A percentile compares a stretch with the other conserved stretches of the same genome.
Evolutionary conservation across 352 stramenopile species (phyloP).

Genomic region (Phytophthora fragariae): DNA sequence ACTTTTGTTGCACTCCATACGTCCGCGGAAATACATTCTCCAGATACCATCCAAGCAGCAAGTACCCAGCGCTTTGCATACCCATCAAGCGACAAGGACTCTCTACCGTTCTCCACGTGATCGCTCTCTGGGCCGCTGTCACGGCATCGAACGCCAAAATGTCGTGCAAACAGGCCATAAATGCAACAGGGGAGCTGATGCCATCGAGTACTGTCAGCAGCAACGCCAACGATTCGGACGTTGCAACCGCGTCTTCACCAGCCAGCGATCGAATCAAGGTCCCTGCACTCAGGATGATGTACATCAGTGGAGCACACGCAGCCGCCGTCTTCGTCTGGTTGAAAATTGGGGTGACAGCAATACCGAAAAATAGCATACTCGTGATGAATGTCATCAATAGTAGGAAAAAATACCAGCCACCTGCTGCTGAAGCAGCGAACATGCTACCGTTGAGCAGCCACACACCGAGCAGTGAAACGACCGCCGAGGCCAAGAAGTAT

Average conservation of each 20-base stretch:
- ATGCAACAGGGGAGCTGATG: slow-evolving; percentile 74
- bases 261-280: slow-evolving; percentile 62
- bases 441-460: slow-evolving; percentile 67
- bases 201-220: slow-evolving; percentile 50
- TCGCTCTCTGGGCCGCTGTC: slow-evolving; percentile 40
- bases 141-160: slow-evolving; percentile 63
- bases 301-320: slow-evolving; percentile 68
- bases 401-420: slow-evolving; percentile 62
- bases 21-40: slow-evolving; percentile 93
- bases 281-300: slow-evolving; percentile 62
- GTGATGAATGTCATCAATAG: slow-evolving; percentile 65
- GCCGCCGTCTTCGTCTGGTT: slow-evolving; percentile 74
- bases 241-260: slow-evolving; percentile 56
- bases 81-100: slow-evolving; percentile 71
- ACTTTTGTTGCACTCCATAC: slow-evolving; percentile 91
- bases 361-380: slow-evolving; percentile 74
- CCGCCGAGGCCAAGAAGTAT: slow-evolving; percentile 73
- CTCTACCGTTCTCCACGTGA: slow-evolving; percentile 59
- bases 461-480: slow-evolving; percentile 59
- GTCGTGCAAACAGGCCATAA: slow-evolving; percentile 66
- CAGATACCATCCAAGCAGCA: slow-evolving; percentile 94
- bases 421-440: slow-evolving; percentile 58
- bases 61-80: slow-evolving; percentile 86
- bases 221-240: slow-evolving; percentile 43
- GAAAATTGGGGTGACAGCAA: slow-evolving; percentile 82